Evolutionary conservation across 2,329 filamentous ascomycete genomes (phyloP).

Genomic region (Capronia epimyces): DNA sequence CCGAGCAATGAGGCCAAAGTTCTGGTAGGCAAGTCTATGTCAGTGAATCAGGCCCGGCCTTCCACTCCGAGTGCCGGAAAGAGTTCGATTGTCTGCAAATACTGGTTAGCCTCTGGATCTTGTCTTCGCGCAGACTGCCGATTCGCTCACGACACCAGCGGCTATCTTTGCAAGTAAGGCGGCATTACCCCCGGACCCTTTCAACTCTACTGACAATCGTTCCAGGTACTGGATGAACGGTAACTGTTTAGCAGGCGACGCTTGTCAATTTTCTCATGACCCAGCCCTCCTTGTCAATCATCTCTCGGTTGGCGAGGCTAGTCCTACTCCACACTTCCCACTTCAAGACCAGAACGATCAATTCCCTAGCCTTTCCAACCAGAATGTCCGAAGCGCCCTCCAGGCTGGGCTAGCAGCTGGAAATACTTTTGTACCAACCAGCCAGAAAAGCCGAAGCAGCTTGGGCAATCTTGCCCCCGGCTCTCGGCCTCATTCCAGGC

Average conservation of each 20-base stretch:
- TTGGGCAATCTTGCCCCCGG: slow-evolving; percentile 26
- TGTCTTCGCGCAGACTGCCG: slow-evolving; percentile 93
- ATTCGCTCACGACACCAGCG: slow-evolving; percentile 93
- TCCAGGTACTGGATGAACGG: slow-evolving; percentile 89
- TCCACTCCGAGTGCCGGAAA: slow-evolving; percentile 72
- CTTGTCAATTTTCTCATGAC: slow-evolving; percentile 96
- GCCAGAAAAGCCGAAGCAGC: slow-evolving; percentile 18
- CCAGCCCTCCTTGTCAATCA: slow-evolving; percentile 72
- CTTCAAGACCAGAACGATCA: slow-evolving; percentile 71
- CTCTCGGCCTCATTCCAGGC: slow-evolving; percentile 71
- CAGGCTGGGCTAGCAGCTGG: slow-evolving; percentile 39
- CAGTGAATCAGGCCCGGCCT: slow-evolving; percentile 64
- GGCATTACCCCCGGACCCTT: slow-evolving; percentile 14
- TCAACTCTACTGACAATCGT: slow-evolving; percentile 29
- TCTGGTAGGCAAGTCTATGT: slow-evolving; percentile 85
- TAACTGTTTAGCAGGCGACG: slow-evolving; percentile 87
- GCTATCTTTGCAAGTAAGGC: slow-evolving; percentile 94
- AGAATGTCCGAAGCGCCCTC: slow-evolving; percentile 35
- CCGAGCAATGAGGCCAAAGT: slow-evolving; percentile 58
- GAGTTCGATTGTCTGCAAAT: slow-evolving; percentile 90
- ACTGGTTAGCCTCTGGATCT: slow-evolving; percentile 91
- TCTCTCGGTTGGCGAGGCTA: slow-evolving; percentile 62
- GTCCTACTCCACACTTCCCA: slow-evolving; percentile 61
- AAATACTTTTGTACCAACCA: slow-evolving; percentile 29
- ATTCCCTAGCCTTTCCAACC: slow-evolving; percentile 65